These are phyloP conservation scores for Macadamia integrifolia DNA, from an alignment of 164 flowering plant species.

Conservation along the genomic window DNA sequence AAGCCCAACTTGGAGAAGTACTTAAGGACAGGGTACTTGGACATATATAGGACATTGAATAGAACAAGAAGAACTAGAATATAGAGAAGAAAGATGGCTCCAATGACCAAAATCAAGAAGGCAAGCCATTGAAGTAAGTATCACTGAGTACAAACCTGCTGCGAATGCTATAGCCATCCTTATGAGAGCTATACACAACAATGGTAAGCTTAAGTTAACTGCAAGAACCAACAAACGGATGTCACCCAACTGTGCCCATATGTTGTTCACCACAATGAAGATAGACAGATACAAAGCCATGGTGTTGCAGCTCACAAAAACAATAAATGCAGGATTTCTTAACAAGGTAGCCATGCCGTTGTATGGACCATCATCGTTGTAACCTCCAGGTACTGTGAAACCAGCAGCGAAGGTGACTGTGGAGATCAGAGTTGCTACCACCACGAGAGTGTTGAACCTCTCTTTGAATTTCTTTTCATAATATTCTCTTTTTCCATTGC, in stretches of 20 bases:
- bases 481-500: background rate
- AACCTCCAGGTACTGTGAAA: conserved; percentile 18
- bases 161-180: conserved; percentile 15
- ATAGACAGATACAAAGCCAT: conserved; percentile 12
- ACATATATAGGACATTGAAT: conserved; percentile 1
- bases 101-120: background rate
- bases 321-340: background rate
- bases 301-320: conserved; percentile 10
- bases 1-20: conserved; percentile 3
- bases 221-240: background rate
- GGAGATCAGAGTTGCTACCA: conserved; percentile 11
- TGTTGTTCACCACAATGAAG: conserved; percentile 1
- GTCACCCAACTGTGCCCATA: conserved; percentile 16
- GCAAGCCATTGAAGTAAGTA: background rate
- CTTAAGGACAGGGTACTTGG: background rate
- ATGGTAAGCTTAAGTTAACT: background rate
- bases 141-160: conserved; percentile 7
- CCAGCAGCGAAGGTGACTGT: conserved; percentile 17
- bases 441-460: conserved; percentile 5
- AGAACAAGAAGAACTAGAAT: conserved; percentile 4
- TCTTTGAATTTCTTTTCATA: background rate
- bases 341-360: conserved; percentile 8
- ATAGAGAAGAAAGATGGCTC: background rate
- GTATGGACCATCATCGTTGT: background rate
- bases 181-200: conserved; percentile 10